Evolutionary conservation across 208 protist species (phyloP).

Genomic region (Herpetomonas tarakana): DNA sequence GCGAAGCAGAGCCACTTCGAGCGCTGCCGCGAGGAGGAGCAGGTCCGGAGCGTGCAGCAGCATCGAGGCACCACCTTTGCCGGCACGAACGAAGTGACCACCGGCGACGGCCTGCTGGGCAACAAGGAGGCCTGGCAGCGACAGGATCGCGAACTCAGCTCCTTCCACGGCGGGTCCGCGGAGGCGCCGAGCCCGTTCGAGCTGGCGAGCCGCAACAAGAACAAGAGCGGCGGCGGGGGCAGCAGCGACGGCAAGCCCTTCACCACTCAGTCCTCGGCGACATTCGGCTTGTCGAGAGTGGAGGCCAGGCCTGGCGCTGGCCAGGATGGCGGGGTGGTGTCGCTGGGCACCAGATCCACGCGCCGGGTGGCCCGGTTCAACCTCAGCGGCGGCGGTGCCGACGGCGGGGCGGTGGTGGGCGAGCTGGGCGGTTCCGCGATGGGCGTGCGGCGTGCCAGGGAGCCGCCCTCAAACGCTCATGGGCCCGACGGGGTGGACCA

Average conservation of each 20-base stretch:
- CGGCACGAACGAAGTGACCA: neutral
- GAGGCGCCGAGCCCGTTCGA: slow-evolving; percentile 34
- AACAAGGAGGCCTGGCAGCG: neutral
- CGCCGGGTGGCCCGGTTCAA: slow-evolving; percentile 39
- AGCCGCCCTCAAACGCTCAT: neutral
- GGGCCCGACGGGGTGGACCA: neutral
- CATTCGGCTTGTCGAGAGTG: slow-evolving; percentile 19
- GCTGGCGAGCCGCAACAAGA: slow-evolving; percentile 6
- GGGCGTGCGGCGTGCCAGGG: slow-evolving; percentile 21
- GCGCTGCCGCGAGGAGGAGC: slow-evolving; percentile 65
- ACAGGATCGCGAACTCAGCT: neutral
- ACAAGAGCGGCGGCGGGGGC: slow-evolving; percentile 10
- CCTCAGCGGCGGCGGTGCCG: slow-evolving; percentile 7
- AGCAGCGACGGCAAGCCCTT: slow-evolving; percentile 5
- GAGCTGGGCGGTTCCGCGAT: slow-evolving; percentile 8
- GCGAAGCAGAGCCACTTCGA: slow-evolving; percentile 78
- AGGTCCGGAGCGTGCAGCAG: slow-evolving; percentile 29
- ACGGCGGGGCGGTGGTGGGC: neutral
- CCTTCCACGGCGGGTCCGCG: slow-evolving; percentile 4
- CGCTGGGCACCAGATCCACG: slow-evolving; percentile 21
- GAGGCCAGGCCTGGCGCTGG: neutral
- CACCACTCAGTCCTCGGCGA: slow-evolving; percentile 34
- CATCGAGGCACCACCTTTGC: slow-evolving; percentile 3
- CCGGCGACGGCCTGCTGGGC: neutral
- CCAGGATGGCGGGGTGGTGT: neutral